Base-by-base conservation (phyloP, 331 rosid species). In the Pyracantha coccinea region DNA sequence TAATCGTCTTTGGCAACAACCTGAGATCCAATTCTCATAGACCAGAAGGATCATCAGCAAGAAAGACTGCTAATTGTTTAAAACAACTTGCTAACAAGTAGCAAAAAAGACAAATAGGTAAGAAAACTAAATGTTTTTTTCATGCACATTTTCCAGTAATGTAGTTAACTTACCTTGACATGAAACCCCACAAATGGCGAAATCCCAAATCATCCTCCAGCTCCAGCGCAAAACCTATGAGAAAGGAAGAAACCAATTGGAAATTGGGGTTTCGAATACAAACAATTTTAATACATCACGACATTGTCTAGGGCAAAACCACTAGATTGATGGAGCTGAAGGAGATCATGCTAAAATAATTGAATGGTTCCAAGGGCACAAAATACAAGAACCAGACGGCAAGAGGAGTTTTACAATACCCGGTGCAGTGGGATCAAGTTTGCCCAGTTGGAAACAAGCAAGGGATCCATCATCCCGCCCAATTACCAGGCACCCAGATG, bases 181-280 rank as follows among this genome's bases (percentile, higher is more conserved):
- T 83, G 66, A 91, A 83, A 79, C 99, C 97, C 96, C 97, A 90
- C 52, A 94, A 33, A 33, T 33, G 92, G 73, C 89, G 78, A 67
- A 91, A 81, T 82, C 98, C 98, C 19, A 86, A 75, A 76, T 94
- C 98, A 85, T 91, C 97, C 68, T 89, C 87, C 23, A 94, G 95
- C 87, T 94, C 98, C 35, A 72, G 79, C 62, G 76, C 71, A 76
- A 88, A 91, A 66, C 85, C 97, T 91, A 81, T 3, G 25, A 33
- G 50, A 29, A 60, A 83, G 80, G 72, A 52, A 71, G 11, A 67
- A 58, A 58, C 69, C n/a, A n/a, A n/a, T n/a, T n/a, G n/a, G n/a
- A n/a, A n/a, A n/a, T n/a, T n/a, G 19, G 24, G n/a, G 33, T 31
- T 31, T 31, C 55, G 21, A 74, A 62, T 59, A 68, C 13, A 9